A percentile compares a stretch with the other conserved stretches of the same genome.
Conservation (phyloP, 305 asterid genomes). For the Ajuga reptans region DNA sequence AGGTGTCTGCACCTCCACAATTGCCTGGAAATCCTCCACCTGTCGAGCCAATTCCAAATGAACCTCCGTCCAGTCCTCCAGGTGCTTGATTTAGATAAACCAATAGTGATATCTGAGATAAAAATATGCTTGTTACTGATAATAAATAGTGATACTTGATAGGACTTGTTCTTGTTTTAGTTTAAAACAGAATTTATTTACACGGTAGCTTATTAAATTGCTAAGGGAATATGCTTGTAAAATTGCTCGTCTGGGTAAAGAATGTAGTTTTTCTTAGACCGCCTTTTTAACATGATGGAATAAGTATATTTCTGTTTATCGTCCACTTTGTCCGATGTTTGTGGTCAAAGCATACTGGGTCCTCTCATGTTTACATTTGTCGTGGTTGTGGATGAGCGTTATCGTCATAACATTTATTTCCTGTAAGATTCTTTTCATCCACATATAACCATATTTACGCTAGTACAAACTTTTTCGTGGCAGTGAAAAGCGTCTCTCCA, state of each 20-base stretch:
- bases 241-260: neutral
- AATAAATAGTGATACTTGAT: neutral
- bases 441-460: neutral
- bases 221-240: neutral
- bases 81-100: conserved; percentile 33
- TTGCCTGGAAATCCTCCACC: conserved; percentile 34
- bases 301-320: neutral
- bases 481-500: conserved; percentile 37
- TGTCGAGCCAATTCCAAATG: conserved; percentile 26
- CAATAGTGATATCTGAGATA: neutral
- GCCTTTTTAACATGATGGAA: neutral
- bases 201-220: neutral
- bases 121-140: neutral
- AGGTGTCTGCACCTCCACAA: conserved; percentile 37
- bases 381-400: neutral
- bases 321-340: no score
- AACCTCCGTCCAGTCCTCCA: conserved; percentile 57
- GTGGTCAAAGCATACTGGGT: no score
- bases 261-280: neutral
- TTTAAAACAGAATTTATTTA: neutral
- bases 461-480: conserved; percentile 26
- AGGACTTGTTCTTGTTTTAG: neutral
- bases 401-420: neutral
- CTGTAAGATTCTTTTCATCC: neutral
- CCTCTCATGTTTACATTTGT: neutral